These are phyloP conservation scores for Zoysia pacifica DNA, from an alignment of 176 grass and related monocot species.

Conservation along the genomic window DNA sequence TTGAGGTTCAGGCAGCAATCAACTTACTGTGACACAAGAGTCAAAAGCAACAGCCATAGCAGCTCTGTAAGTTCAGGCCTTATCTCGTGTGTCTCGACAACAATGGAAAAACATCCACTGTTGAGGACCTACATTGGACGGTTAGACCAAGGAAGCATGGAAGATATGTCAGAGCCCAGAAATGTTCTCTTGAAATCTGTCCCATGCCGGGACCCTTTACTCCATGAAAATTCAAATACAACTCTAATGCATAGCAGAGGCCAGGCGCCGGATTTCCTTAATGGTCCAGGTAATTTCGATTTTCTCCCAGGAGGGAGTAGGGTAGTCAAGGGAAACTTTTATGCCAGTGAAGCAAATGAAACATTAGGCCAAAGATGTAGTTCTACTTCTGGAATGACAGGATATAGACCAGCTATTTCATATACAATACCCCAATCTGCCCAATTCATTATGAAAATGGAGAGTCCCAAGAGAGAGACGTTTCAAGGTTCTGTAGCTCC, in stretches of 20 bases:
- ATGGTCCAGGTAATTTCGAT: slow-evolving; percentile 41
- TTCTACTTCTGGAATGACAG: slow-evolving; percentile 40
- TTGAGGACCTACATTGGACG: slow-evolving; percentile 35
- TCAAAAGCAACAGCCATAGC: slow-evolving; percentile 39
- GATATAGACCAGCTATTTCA: slow-evolving; percentile 34
- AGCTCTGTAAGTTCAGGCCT: slow-evolving; percentile 47
- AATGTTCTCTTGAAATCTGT: slow-evolving; percentile 49
- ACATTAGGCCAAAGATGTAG: slow-evolving; percentile 38
- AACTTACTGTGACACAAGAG: slow-evolving; percentile 38
- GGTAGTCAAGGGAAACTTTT: slow-evolving; percentile 43
- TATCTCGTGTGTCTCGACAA: slow-evolving; percentile 47
- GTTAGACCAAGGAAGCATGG: slow-evolving; percentile 40
- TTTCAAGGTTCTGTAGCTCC: slow-evolving; percentile 45
- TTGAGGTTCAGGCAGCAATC: slow-evolving; percentile 39
- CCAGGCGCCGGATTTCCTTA: slow-evolving; percentile 34
- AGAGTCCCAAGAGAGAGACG: slow-evolving; percentile 40
- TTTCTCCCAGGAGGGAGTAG: slow-evolving; percentile 40
- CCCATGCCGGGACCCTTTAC: slow-evolving; percentile 38
- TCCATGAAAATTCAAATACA: slow-evolving; percentile 42
- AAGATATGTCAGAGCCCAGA: slow-evolving; percentile 41
- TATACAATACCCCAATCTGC: slow-evolving; percentile 41
- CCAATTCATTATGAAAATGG: slow-evolving; percentile 41
- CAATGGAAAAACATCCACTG: slow-evolving; percentile 54
- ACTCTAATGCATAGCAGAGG: slow-evolving; percentile 39
- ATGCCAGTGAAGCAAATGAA: slow-evolving; percentile 34